These are phyloP conservation scores for Gnaphalium uliginosum DNA, from an alignment of 129 eudicot genomes.

Conservation along the genomic window DNA sequence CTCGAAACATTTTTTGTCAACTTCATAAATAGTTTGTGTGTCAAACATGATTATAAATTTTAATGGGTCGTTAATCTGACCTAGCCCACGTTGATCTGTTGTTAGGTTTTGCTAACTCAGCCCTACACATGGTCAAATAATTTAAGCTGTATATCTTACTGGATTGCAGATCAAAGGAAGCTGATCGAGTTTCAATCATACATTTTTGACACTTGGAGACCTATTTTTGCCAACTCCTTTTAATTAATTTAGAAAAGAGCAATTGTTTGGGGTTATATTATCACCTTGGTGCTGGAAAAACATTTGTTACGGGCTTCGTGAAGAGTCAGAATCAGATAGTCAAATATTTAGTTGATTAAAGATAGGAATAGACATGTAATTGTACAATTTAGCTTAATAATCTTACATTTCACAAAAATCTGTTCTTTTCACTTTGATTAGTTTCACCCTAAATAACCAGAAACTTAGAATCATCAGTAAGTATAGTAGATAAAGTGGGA, in stretches of 20 bases:
- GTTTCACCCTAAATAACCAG: not conserved
- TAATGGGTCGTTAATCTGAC: not conserved
- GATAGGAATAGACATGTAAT: not conserved
- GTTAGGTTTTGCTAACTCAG: not conserved
- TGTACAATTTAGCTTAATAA: not conserved
- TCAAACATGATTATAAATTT: not conserved
- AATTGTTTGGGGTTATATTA: not conserved
- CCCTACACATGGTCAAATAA: not conserved
- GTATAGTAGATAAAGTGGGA: not conserved
- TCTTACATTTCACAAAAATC: not conserved
- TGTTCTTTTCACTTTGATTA: not conserved
- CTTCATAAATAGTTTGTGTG: not conserved
- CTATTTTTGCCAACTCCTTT: not conserved
- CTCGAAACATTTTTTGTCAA: not conserved
- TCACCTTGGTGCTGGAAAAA: not conserved
- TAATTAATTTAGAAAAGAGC: not conserved
- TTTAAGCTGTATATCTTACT: constrained; percentile 1
- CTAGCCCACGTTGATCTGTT: not conserved
- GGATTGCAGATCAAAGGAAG: constrained; percentile 31
- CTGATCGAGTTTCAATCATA: constrained; percentile 16
- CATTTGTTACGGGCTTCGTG: not conserved
- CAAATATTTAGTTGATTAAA: not conserved
- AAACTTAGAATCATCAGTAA: not conserved
- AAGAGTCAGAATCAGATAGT: not conserved
- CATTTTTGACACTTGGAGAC: constrained; percentile 18